Conservation (phyloP, 177 flowering plant species). For the Vitis hybrid region DNA sequence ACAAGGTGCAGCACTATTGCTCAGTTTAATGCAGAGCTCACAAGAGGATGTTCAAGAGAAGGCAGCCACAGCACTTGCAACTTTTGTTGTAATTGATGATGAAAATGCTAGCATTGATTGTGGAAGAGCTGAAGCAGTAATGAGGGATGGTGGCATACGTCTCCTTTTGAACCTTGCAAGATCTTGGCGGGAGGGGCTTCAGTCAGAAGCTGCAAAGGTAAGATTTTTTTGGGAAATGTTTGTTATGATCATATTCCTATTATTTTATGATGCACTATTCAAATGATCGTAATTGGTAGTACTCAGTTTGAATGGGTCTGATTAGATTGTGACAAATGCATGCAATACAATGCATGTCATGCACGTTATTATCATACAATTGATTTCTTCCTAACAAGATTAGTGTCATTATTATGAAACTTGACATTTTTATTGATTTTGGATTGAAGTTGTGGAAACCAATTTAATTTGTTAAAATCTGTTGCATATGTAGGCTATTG, state of each 20-base stretch:
- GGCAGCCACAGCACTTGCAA: slow-evolving; percentile 96
- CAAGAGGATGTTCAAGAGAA: slow-evolving; percentile 99
- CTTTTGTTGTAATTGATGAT: slow-evolving; percentile 95
- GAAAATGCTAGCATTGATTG: slow-evolving; percentile 85
- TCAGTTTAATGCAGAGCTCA: slow-evolving; percentile 73
- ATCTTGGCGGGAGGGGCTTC: slow-evolving; percentile 92
- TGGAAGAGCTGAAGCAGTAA: slow-evolving; percentile 87
- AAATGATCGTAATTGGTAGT: not conserved
- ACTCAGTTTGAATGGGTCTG: not conserved
- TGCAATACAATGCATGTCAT: not conserved
- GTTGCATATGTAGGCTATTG: slow-evolving; percentile 67
- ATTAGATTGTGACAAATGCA: not conserved
- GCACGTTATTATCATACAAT: not conserved
- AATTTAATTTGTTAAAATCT: not conserved
- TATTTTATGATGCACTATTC: no score
- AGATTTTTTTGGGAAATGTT: not conserved
- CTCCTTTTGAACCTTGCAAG: slow-evolving; percentile 80
- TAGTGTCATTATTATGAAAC: not conserved
- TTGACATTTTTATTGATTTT: not conserved
- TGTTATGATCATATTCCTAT: no score
- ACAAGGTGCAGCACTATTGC: slow-evolving; percentile 79
- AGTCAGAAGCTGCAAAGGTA: slow-evolving; percentile 97
- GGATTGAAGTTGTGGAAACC: no score
- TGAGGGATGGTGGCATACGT: slow-evolving; percentile 85
- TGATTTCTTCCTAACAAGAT: not conserved